Evolutionary conservation across 495 filamentous ascomycete species (phyloP), one percentile per base, ranked within the genome.

Genomic region (Hypomontagnella submonticulosa): DNA sequence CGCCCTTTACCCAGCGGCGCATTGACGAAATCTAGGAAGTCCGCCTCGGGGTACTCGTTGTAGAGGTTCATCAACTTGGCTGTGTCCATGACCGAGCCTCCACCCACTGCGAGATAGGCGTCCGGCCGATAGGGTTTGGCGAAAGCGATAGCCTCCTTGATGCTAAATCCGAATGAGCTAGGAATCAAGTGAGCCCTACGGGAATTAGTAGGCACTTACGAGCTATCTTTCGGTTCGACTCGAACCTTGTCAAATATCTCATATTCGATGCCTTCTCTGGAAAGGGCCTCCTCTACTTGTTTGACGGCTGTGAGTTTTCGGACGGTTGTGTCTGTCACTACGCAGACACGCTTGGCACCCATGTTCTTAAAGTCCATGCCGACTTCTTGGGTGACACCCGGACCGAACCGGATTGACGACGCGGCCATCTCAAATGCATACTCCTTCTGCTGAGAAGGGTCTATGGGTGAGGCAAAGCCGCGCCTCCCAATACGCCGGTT

Each of bases 351-450:
- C 78, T 91, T 91, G 1, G 88, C 85, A 12, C 89, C 88, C 84
- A 99, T 86, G 73, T 98, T 99, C 77, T 85, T 85, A 69, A 99
- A 89, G 76, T 99, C 95, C 95, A 99, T 99, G 61, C 95, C 95
- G n/a, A 98, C 93, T 77, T 99, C 95, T 74, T 90, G 89, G 11
- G 95, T 99, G n/a, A 87, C 88, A 3, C 95, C 95, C 0, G 91
- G 90, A 0, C 95, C 95, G 69, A 97, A 99, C 12, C 96, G 89
- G 71, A 99, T 96, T 41, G 87, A 91, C 0, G 92, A 95, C 4
- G 95, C 91, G 1, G 90, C 95, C 93, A 99, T 97, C 77, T 99
- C 94, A 72, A 99, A 99, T 34, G 95, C 95, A 79, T 98, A 98
- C 71, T 99, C 95, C 75, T 94, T 97, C 73, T 93, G 86, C 56